Evolutionary conservation across 2,329 filamentous ascomycete genomes (phyloP).

Genomic region (Trichoderma atroviride): DNA sequence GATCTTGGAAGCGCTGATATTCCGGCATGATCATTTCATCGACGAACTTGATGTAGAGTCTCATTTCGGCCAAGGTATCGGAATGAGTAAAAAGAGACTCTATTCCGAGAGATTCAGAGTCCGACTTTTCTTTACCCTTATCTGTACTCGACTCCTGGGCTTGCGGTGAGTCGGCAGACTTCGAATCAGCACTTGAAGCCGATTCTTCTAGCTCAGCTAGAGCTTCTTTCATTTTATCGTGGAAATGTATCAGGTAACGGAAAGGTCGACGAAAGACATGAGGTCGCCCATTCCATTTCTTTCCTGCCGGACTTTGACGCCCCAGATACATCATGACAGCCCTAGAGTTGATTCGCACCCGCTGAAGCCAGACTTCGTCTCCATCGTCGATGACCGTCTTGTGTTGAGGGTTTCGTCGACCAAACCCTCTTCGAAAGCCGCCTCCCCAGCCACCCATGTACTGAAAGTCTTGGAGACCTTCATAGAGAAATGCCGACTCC

Average conservation of each 20-base stretch:
- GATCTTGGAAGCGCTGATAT: not conserved
- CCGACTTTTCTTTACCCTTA: not conserved
- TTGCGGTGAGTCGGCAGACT: not conserved
- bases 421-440: slow-evolving; percentile 4
- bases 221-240: slow-evolving; percentile 18
- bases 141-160: not conserved
- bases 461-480: slow-evolving; percentile 4
- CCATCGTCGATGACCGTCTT: slow-evolving; percentile 13
- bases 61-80: slow-evolving; percentile 13
- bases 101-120: slow-evolving; percentile 8
- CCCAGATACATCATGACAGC: slow-evolving; percentile 22
- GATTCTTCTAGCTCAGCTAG: slow-evolving; percentile 11
- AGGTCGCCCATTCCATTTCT: slow-evolving; percentile 22
- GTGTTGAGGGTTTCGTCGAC: slow-evolving; percentile 10
- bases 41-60: slow-evolving; percentile 19
- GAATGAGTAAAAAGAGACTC: slow-evolving; percentile 11
- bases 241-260: slow-evolving; percentile 22
- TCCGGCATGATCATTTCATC: slow-evolving; percentile 19
- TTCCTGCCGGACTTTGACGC: slow-evolving; percentile 13
- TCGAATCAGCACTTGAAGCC: not conserved
- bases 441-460: not conserved
- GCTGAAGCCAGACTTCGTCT: slow-evolving; percentile 19
- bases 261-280: slow-evolving; percentile 21
- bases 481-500: slow-evolving; percentile 13
- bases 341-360: slow-evolving; percentile 20